Evolutionary conservation across 352 stramenopile species (phyloP), one percentile per base, ranked within the genome.

Genomic region (Phytophthora vignae): DNA sequence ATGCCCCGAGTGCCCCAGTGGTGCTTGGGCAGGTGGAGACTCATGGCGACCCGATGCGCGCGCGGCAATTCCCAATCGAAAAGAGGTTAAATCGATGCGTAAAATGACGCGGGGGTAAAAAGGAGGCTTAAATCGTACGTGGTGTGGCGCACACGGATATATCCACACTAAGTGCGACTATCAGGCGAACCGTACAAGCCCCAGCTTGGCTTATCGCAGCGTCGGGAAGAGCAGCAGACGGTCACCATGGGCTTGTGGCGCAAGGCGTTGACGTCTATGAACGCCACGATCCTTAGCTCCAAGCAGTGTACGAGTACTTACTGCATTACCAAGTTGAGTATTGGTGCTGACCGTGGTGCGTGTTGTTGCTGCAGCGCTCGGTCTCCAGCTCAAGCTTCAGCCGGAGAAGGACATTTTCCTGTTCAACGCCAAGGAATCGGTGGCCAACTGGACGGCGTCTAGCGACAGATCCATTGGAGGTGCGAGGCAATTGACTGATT

Each of bases 391-490:
- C 31, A 92, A 91, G 38, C 66, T 96, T 31, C 71, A 90, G 64
- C 75, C 81, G 4, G 85, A 96, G 71, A 90, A 90, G 58, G 75
- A 93, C 42, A 81, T 96, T 68, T 95, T 94, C 63, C 60, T 88
- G 9, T 96, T 96, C 66, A 79, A 80, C 27, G 79, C 69, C n/a
- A 83, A 83, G 54, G 74, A 86, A 7, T 68, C 77, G 0, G 78
- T 84, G 14, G 69, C 68, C 2, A 78, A 87, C 15, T 96, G 90
- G 89, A 83, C 91, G 44, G 77, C 82, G 7, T 93, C 86, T 2
- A 95, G 85, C 42, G 90, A 96, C 54, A 78, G 81, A 49, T 90
- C 87, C 0, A 96, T 96, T 64, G 90, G 90, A 82, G 90, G 90
- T 94, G 57, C 11, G 67, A 4, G 12, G 36, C 56, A 17, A 22